phyloP scores from a whole-genome alignment of 345 rosid genomes.

The Eutrema heterophyllum region DNA sequence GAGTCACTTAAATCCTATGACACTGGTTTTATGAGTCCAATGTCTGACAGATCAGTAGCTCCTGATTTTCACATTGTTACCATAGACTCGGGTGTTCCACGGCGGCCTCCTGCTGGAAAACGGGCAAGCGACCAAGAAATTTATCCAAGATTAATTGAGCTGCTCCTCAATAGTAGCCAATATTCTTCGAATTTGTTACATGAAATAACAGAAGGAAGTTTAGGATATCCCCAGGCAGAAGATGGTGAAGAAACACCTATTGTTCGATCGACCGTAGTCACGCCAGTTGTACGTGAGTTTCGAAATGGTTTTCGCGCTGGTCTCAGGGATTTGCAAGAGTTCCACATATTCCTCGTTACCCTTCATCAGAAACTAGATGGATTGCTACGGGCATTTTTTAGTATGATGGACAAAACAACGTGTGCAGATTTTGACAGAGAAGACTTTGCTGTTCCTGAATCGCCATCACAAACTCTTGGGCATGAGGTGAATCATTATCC shows the following conservation, averaged over 20 bases:
- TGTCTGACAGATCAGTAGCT: constrained; percentile 42
- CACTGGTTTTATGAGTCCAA: constrained; percentile 44
- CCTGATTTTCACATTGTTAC: constrained; percentile 67
- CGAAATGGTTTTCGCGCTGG: constrained; percentile 87
- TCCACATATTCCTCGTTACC: constrained; percentile 87
- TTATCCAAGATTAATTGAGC: constrained; percentile 92
- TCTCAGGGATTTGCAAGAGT: constrained; percentile 85
- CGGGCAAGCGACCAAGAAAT: constrained; percentile 83
- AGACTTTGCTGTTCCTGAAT: constrained; percentile 57
- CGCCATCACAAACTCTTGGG: constrained; percentile 42
- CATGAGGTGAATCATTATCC: constrained; percentile 39
- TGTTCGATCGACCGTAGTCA: constrained; percentile 31
- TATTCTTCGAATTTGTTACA: constrained; percentile 64
- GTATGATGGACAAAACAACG: constrained; percentile 55
- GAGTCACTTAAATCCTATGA: constrained; percentile 61
- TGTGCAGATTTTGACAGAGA: constrained; percentile 73
- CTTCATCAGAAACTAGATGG: constrained; percentile 86
- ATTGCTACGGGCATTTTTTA: constrained; percentile 64
- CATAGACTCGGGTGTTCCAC: constrained; percentile 95
- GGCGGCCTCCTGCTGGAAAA: constrained; percentile 97
- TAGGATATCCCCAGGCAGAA: constrained; percentile 52
- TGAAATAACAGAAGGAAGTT: constrained; percentile 79
- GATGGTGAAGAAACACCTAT: constrained; percentile 37
- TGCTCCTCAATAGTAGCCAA: constrained; percentile 68
- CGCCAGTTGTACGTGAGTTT: constrained; percentile 56